Base-by-base conservation (phyloP, 805 yeast genomes). In the Teunomyces cretensis region DNA sequence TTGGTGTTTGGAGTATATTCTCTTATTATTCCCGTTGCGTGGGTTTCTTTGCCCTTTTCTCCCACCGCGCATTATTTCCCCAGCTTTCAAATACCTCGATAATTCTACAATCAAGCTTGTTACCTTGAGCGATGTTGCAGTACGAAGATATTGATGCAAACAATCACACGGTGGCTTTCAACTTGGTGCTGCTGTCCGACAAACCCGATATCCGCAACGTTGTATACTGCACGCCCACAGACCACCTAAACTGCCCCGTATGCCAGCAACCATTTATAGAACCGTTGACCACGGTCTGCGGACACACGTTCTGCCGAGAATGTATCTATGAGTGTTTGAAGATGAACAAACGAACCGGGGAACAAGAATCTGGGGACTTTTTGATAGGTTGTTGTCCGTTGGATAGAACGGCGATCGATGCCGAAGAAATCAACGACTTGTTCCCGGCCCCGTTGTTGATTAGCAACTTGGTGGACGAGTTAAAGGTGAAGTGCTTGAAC, bases 231-330 rank as follows among this genome's bases (percentile, higher is more conserved):
- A 49, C 65, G 1, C 44, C 59, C 13, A 67, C 65, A 6, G 73
- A 60, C 22, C 57, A 49, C 52, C 54, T 67, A 37, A 58, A 58
- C 48, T 72, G 90, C 52, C 88, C 89, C 3, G 79, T 84, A n/a
- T 84, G 90, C 60, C 83, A 79, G 48, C 75, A 76, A 32, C 86
- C 86, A 4, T 78, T 84, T 49, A 70, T 80, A 6, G 70, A 71
- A 30, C 89, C 90, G 1, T 67, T 75, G 49, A 77, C 83, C 5
- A 84, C 89, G 1, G 59, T 70, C 9, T 51, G 55, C 41, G 55
- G 55, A 13, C 55, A 51, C 27, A 51, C 55, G 6, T 51, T 51
- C 40, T 51, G 55, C 26, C 47, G 36, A 33, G 55, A 49, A 28
- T 51, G 55, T 30, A 48, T 51, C 33, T 47, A 44, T 26, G 55